A percentile compares a stretch with the other conserved stretches of the same genome.
phyloP scores from a whole-genome alignment of 2,329 filamentous ascomycete species.

The Colletotrichum cordylinicola region DNA sequence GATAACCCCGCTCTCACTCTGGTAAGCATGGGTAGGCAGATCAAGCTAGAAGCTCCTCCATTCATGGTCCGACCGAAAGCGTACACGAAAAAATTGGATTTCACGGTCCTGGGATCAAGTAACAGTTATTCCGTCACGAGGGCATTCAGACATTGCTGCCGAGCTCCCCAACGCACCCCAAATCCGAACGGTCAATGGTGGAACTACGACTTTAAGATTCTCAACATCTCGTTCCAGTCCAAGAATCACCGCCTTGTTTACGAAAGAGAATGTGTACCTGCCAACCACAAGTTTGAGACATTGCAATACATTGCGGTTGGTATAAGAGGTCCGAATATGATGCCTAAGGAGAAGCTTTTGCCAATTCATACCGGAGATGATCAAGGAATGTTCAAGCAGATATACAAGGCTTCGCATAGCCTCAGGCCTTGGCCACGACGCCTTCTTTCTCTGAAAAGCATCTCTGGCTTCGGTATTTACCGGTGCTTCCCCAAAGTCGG shows the following conservation, averaged over 20 bases:
- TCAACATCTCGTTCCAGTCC: not conserved
- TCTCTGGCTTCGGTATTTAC: not conserved
- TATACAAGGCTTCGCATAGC: not conserved
- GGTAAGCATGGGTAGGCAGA: no score
- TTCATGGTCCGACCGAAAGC: no score
- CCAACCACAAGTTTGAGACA: not conserved
- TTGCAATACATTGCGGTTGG: not conserved
- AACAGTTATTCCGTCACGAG: not conserved
- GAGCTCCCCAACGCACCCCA: not conserved
- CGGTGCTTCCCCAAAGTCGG: not conserved
- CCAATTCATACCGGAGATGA: not conserved
- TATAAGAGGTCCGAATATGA: not conserved
- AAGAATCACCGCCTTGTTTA: not conserved
- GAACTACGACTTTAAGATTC: not conserved
- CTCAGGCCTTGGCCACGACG: not conserved
- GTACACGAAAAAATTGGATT: not conserved
- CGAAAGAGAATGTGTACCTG: not conserved
- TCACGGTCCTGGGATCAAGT: not conserved
- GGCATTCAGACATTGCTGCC: not conserved
- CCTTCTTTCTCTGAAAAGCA: not conserved
- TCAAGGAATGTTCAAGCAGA: not conserved
- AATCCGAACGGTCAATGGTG: not conserved
- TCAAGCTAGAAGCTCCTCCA: no score
- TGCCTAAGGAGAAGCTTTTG: not conserved
- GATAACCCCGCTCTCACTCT: no score